phyloP scores from a whole-genome alignment of 805 yeast genomes.

The Wickerhamiella dianesei region DNA sequence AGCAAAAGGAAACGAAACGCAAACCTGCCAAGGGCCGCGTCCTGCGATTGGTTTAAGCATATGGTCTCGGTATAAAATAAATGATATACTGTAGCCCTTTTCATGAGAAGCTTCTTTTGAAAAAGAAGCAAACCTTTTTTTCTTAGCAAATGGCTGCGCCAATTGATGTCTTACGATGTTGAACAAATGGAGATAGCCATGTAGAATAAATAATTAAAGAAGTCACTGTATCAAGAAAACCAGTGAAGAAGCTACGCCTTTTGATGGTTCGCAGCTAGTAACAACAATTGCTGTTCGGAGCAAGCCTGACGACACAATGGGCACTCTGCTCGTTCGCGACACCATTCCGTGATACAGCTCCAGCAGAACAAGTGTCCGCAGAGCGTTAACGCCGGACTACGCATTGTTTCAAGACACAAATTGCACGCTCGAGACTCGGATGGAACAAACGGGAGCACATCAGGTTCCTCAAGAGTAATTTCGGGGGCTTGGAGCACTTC shows the following conservation, averaged over 20 bases:
- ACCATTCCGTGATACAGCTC: constrained; percentile 83
- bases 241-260: background rate
- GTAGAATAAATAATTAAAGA: no score
- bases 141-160: no score
- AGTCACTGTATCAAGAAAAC: no score
- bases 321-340: constrained; percentile 75
- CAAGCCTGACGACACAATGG: constrained; percentile 76
- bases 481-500: constrained; percentile 12
- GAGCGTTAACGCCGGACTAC: constrained; percentile 67
- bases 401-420: constrained; percentile 70
- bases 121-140: no score
- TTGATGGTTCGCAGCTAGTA: constrained; percentile 25
- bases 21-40: constrained; percentile 8
- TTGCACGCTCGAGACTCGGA: constrained; percentile 62
- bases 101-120: no score
- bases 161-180: no score
- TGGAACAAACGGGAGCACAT: constrained; percentile 52
- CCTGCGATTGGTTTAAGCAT: constrained; percentile 10
- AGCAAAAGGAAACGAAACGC: background rate
- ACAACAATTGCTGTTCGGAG: constrained; percentile 47
- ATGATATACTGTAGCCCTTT: background rate
- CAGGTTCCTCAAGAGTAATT: constrained; percentile 45
- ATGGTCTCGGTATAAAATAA: background rate
- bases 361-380: constrained; percentile 95
- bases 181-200: no score